These are phyloP conservation scores for Amanita fuliginea DNA, from an alignment of 768 basidiomycete genomes.

Conservation along the genomic window DNA sequence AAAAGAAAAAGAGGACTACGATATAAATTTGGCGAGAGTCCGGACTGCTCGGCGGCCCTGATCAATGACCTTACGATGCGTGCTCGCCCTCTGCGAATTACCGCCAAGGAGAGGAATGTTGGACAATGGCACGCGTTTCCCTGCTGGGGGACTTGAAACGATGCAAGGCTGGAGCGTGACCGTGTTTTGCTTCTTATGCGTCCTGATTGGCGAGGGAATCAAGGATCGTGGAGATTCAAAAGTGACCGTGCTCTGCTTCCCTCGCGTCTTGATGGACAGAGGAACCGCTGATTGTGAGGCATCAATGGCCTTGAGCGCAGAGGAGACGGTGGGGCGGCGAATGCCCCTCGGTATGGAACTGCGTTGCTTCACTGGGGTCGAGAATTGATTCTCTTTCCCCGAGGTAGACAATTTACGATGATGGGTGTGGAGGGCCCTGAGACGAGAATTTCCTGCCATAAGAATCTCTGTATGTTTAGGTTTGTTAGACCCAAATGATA, in stretches of 20 bases:
- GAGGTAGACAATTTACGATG: not conserved
- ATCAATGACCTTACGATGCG: not conserved
- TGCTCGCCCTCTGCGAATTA: not conserved
- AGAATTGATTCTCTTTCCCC: not conserved
- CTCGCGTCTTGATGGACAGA: not conserved
- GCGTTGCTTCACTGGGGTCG: not conserved
- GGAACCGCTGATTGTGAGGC: not conserved
- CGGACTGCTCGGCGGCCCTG: conserved; percentile 1
- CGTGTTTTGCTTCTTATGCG: not conserved
- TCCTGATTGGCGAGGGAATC: not conserved
- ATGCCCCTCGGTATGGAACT: not conserved
- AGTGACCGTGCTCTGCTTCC: not conserved
- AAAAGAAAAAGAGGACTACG: not conserved
- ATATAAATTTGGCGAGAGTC: not conserved
- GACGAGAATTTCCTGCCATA: not conserved
- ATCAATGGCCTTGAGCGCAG: not conserved
- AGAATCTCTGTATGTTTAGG: not conserved
- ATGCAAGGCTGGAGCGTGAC: not conserved
- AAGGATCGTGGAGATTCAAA: not conserved
- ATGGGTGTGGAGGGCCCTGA: not conserved
- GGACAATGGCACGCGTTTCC: not conserved
- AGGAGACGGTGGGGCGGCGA: conserved; percentile 1
- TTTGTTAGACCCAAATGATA: not conserved
- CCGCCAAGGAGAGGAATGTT: not conserved
- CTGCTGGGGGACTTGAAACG: not conserved